Conservation (phyloP, 345 rosid genomes). For the Fremontodendron californicum region DNA sequence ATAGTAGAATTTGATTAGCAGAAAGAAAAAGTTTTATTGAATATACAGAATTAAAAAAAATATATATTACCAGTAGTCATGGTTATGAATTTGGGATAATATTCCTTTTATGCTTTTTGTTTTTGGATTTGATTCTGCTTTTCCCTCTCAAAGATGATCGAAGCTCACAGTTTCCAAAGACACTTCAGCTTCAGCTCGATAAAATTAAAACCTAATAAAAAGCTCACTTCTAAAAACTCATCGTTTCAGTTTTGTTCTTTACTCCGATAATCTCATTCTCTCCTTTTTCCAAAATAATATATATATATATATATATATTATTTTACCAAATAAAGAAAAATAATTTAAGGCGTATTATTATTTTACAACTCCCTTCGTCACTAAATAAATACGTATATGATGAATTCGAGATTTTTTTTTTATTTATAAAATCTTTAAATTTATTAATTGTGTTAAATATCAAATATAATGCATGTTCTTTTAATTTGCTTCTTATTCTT, state of each 20-base stretch:
- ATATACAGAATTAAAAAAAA: not conserved
- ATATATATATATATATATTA: no score
- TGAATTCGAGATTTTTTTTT: no score
- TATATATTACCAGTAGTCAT: slow-evolving; percentile 6
- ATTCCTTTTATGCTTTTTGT: not conserved
- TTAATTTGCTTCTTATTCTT: no score
- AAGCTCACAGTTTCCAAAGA: not conserved
- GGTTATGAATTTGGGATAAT: not conserved
- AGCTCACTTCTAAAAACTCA: not conserved
- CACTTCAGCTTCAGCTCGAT: not conserved
- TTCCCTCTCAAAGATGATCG: not conserved
- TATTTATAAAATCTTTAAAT: no score
- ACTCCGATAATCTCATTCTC: no score
- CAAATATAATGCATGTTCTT: no score
- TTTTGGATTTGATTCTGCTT: not conserved
- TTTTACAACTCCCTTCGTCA: no score
- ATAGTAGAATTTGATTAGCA: not conserved
- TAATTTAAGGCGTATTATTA: no score
- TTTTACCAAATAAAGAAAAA: no score
- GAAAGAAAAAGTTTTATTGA: not conserved
- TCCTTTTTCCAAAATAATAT: no score
- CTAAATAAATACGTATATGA: no score
- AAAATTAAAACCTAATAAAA: not conserved
- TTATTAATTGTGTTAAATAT: no score
- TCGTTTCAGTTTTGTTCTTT: not conserved